Base-by-base conservation (phyloP, 192 early-diverging fungal genomes). In the Dissophora ornata region DNA sequence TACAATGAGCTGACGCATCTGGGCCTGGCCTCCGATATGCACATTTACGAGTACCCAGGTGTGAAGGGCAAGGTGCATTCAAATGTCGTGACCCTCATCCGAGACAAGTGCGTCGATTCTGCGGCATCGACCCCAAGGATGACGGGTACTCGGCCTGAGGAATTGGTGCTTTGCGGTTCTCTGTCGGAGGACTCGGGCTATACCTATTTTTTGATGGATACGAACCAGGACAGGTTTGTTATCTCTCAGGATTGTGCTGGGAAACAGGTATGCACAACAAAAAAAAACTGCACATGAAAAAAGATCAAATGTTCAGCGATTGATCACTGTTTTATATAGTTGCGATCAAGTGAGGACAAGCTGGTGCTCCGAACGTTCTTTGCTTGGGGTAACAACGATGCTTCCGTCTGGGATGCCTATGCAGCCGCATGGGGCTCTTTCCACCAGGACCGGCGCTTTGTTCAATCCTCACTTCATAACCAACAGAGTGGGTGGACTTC, bases 401-500 rank as follows among this genome's bases (percentile, higher is more conserved):
- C 58, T 0, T 9, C 29, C 15, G 60, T 62, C 25, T 65, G 62
- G 77, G 60, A 65, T 22, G 26, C 33, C 2, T 69, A 61, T 21
- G 49, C 74, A 18, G 19, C 49, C 4, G 48, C 40, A 19, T 69
- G 65, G 74, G 30, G 19, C 9, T 41, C 67, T 15, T 25, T 44
- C 19, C 60, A 62, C 15, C 36, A 57, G 13, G 57, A 78, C 38
- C 61, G 80, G 11, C 70, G 70, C 1, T 32, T 30, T 49, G 53
- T 65, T 21, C 46, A 33, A 4, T 22, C 25, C 61, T 62, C 62
- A 1, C 36, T 57, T 3, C 19, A 63, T 11, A 45, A 66, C 9
- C 82, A 83, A 49, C 68, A 82, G 13, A 71, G 69, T 8, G 84
- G 84, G 10, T 86, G 82, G 80, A 86, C 84, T 8, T 82, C 80